Evolutionary conservation across 2,329 filamentous ascomycete genomes (phyloP), one percentile per base, ranked within the genome.

Genomic region (Tolypocladium ovalisporum): DNA sequence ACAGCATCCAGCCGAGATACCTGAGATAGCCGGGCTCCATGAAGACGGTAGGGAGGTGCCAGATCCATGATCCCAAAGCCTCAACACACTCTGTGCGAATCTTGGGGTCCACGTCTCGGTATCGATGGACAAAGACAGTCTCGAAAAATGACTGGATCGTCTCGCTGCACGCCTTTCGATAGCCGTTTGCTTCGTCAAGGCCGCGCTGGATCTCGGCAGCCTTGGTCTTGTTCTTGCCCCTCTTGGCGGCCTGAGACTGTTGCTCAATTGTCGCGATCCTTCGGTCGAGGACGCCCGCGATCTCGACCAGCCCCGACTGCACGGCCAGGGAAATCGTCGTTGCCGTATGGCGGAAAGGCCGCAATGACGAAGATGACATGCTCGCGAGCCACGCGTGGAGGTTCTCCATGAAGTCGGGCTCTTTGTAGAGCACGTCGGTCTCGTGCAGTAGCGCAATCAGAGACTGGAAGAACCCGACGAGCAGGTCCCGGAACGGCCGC

Each of bases 1-100:
- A 96, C 35, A 99, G 79, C 67, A 96, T 86, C 94, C 94, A 99
- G 55, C 94, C 94, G 7, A 99, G 79, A 67, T 99, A 99, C 60
- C 94, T 86, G 54, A 99, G 77, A 72, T 96, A 96, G 64, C 87
- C 82, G 1, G 90, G 90, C 62, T 97, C 89, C 70, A 97, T 90
- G 73, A 96, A 99, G 52, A 89, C 82, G 52, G 90, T 90, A 2
- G 92, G 90, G 55, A 96, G 84, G 13, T 83, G 83, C 68, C 86
- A 82, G 63, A 97, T 95, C 94, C 94, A 99, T 44, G 85, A 82
- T 34, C 92, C 91, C 10, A 99, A 79, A 17, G 90, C 90, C 61
- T 88, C 85, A 29, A 96, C 86, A 67, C 93, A 97, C 66, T 97
- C 93, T 0, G 87, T 85, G 56, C 94, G 84, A 62, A 99, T 96